phyloP scores from a whole-genome alignment of 2,329 filamentous ascomycete species.

The Penicillium sp. region DNA sequence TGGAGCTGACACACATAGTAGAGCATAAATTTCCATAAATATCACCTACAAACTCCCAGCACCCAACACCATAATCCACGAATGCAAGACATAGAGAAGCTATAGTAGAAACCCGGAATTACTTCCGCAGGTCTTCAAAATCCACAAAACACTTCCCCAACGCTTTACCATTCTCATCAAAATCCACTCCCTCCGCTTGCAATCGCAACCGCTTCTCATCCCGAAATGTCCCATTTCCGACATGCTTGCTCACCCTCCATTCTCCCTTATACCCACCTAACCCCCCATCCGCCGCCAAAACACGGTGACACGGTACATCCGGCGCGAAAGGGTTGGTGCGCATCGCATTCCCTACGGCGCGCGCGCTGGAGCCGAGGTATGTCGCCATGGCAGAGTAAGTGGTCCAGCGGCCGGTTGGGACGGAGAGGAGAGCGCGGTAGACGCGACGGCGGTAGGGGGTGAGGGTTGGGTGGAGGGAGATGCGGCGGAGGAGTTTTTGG shows the following conservation, averaged over 20 bases:
- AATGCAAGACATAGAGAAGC: too few species aligned
- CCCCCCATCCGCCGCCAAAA: constrained; percentile 64
- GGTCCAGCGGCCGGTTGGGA: constrained; percentile 67
- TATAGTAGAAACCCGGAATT: constrained; percentile 8
- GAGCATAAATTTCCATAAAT: too few species aligned
- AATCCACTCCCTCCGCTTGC: constrained; percentile 33
- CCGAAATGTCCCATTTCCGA: constrained; percentile 27
- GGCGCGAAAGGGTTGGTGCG: constrained; percentile 76
- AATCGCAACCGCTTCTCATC: constrained; percentile 34
- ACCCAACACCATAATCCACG: background rate
- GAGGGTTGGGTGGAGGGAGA: constrained; percentile 43
- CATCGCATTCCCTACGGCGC: constrained; percentile 72
- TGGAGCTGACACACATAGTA: too few species aligned
- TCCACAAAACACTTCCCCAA: constrained; percentile 30
- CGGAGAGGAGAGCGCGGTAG: constrained; percentile 67
- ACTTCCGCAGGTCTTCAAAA: constrained; percentile 24
- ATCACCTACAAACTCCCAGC: too few species aligned
- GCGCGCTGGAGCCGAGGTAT: constrained; percentile 63
- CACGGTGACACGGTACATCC: constrained; percentile 72
- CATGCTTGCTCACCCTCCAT: constrained; percentile 44
- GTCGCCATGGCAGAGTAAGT: constrained; percentile 70
- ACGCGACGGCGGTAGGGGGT: constrained; percentile 51
- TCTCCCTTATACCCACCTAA: constrained; percentile 50
- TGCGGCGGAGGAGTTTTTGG: constrained; percentile 36
- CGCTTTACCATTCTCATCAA: constrained; percentile 26